Base-by-base conservation (phyloP, 306 rosid genomes). In the Parietaria judaica region DNA sequence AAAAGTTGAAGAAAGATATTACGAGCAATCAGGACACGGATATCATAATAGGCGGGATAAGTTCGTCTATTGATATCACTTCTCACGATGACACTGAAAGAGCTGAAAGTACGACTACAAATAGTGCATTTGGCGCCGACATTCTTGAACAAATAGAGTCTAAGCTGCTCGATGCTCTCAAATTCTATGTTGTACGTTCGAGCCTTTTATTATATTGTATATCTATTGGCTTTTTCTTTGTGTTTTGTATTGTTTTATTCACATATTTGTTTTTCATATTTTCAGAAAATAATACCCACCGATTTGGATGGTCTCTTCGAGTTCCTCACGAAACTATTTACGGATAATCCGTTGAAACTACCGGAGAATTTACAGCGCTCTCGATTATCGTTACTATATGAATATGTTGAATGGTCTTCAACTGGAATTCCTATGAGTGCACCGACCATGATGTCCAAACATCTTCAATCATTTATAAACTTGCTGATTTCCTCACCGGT, bases 381-480 rank as follows among this genome's bases (percentile, higher is more conserved):
- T 35, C 63, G 88, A 67, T 74, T 92, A 80, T 84, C 95, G 72
- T 79, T 87, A 82, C 85, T 92, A 61, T 47, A 66, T 16, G 95
- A 92, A 64, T 88, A 73, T 44, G 61, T 83, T 72, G 88, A 80
- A 56, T 83, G 83, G 83, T 76, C 82, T 65, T 75, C 94, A 36
- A 77, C 72, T 70, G 83, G 79, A 70, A 77, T 76, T 63, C 90
- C 89, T 8, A 59, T 75, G 23, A 81, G 82, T 71, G 70, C 85
- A 50, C 96, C 98, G 56, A 72, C 84, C 52, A 64, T 70, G 76
- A 73, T 92, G 89, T 88, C 82, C 83, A 84, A 76, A 79, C 86
- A 92, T 76, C 82, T 92, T n/a, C 86, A 88, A 62, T 58, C 81
- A 52, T 82, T 85, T 69, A 75, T 88, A 72, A 76, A 75, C 72